Base-by-base conservation (phyloP, 2,329 filamentous ascomycete genomes). In the Pseudomassariella vexata region DNA sequence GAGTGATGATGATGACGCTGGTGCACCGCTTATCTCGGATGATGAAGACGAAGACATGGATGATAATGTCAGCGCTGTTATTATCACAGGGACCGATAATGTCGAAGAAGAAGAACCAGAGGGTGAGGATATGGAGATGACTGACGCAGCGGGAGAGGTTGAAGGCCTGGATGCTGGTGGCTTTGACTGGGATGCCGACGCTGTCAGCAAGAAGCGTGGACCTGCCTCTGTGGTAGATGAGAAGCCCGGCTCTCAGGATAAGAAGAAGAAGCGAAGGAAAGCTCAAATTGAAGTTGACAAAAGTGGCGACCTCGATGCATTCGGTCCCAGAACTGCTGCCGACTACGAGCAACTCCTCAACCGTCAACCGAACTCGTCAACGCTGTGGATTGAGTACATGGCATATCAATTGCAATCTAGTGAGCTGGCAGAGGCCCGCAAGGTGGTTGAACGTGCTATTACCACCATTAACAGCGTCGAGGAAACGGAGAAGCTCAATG, bases 371-470 rank as follows among this genome's bases (percentile, higher is more conserved):
- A 88, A 96, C 62, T 90, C 85, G n/a, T 94, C 90, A 1, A 70
- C 82, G 40, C 73, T 96, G 18, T 98, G 92, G 92, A 85, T 95
- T 34, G 77, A 86, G 44, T 98, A 98, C 64, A 96, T 98, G 87
- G 88, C 89, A n/a, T 94, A 94, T 73, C 87, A 96, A 61, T 81
- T 95, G 58, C 83, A 94, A 53, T 76, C 94, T 32, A 86, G 86
- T 53, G 92, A 98, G 60, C 70, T 94, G 14, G 78, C 82, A 39
- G 92, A 88, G 60, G 89, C 92, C 9, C 79, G 90, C 29, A 84
- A 90, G 44, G 82, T 95, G 37, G 89, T 87, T 2, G 85, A 95
- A 61, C 83, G 92, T 39, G 92, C 92, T 12, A 75, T 96, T 42
- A 81, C 82, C 53, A 94, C 84, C 11, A 96, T 98, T 64, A 85